Conservation (phyloP, 768 basidiomycete species). For the Sistotremastrum niveocremeum region DNA sequence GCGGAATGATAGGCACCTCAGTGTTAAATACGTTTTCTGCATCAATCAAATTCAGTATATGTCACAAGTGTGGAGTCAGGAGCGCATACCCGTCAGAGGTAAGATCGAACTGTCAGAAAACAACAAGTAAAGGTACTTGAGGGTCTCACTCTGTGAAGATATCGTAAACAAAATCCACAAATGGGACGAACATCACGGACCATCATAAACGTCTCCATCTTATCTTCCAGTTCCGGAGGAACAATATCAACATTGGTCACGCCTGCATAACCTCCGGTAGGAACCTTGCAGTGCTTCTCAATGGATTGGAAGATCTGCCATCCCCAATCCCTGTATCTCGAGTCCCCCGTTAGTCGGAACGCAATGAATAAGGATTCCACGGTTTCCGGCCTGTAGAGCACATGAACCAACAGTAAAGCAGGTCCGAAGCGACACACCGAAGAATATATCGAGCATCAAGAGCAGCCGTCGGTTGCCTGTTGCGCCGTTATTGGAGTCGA, state of each 20-base stretch:
- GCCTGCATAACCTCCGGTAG: constrained; percentile 73
- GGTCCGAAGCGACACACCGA: constrained; percentile 28
- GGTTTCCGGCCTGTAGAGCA: constrained; percentile 66
- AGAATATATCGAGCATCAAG: constrained; percentile 92
- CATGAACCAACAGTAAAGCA: background rate
- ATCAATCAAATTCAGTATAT: background rate
- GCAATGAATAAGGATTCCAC: constrained; percentile 89
- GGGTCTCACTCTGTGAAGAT: constrained; percentile 58
- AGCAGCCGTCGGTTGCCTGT: constrained; percentile 13
- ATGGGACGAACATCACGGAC: constrained; percentile 25
- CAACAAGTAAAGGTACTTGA: constrained; percentile 83
- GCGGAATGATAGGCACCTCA: constrained; percentile 35
- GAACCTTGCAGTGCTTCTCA: constrained; percentile 62
- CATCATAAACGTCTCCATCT: constrained; percentile 94
- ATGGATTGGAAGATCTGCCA: constrained; percentile 89
- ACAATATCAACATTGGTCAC: constrained; percentile 75
- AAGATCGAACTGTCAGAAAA: constrained; percentile 66
- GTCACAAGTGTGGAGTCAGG: background rate
- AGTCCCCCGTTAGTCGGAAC: constrained; percentile 78
- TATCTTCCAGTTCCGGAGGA: constrained; percentile 58
- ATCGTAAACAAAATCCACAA: background rate
- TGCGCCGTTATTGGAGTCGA: background rate
- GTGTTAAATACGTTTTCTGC: constrained; percentile 86
- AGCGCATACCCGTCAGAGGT: constrained; percentile 54
- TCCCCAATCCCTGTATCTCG: constrained; percentile 65